Percentiles rank a stretch among this genome's conserved stretches.
These are phyloP conservation scores for Crucibulum laeve DNA, from an alignment of 768 basidiomycete species.

Conservation along the genomic window DNA sequence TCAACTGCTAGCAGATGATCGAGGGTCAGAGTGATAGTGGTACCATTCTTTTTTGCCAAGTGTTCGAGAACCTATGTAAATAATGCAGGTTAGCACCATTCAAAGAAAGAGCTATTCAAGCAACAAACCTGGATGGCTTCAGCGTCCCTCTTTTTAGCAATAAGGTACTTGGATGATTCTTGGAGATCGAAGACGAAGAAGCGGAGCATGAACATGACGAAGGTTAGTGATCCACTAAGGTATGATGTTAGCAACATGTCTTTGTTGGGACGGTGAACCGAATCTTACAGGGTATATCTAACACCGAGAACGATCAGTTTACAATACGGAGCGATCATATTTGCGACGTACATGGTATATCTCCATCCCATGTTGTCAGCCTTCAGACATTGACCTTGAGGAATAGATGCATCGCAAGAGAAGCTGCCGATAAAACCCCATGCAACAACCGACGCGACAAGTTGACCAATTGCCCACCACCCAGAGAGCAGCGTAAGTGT, in stretches of 20 bases:
- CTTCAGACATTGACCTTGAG: conserved; percentile 35
- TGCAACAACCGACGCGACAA: conserved; percentile 45
- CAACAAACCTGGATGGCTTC: conserved; percentile 43
- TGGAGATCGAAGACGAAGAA: conserved; percentile 55
- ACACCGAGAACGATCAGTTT: not conserved
- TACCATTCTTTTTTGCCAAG: conserved; percentile 45
- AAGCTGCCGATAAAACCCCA: conserved; percentile 56
- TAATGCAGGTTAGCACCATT: not conserved
- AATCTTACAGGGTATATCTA: conserved; percentile 37
- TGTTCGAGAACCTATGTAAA: conserved; percentile 38
- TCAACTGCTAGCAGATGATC: conserved; percentile 35
- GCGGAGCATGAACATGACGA: conserved; percentile 50
- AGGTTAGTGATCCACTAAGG: conserved; percentile 41
- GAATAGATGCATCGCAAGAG: conserved; percentile 37
- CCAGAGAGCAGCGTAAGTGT: conserved; percentile 51
- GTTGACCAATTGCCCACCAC: conserved; percentile 51
- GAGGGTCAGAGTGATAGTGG: conserved; percentile 36
- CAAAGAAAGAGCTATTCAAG: not conserved
- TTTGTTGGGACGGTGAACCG: not conserved
- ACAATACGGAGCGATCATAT: not conserved
- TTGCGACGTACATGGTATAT: conserved; percentile 40
- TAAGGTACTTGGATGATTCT: conserved; percentile 59
- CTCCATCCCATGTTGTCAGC: conserved; percentile 59
- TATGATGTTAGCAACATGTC: conserved; percentile 1
- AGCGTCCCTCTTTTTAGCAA: conserved; percentile 51